Percentiles rank a stretch among this genome's conserved stretches.
These are phyloP conservation scores for Coniochaeta sp. DNA, from an alignment of 2,329 filamentous ascomycete genomes.

Conservation along the genomic window DNA sequence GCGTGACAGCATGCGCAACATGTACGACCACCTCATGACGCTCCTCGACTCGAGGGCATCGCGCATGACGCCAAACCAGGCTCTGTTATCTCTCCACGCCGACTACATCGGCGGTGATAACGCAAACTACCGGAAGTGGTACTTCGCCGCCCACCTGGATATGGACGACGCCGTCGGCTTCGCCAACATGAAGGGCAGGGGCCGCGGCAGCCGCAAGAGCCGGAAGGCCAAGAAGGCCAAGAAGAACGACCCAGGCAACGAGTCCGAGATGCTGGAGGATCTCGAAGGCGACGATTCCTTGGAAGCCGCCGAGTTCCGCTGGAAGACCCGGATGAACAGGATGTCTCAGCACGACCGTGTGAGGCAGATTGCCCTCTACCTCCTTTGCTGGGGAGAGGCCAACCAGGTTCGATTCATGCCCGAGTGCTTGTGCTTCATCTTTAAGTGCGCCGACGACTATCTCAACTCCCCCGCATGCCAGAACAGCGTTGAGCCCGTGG, in stretches of 20 bases:
- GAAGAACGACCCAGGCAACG: slow-evolving; percentile 59
- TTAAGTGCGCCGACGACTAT: slow-evolving; percentile 98
- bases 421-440: slow-evolving; percentile 94
- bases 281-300: slow-evolving; percentile 94
- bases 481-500: slow-evolving; percentile 81
- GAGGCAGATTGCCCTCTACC: slow-evolving; percentile 83
- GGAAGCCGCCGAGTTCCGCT: slow-evolving; percentile 93
- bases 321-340: slow-evolving; percentile 98
- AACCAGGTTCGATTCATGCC: slow-evolving; percentile 99
- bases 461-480: slow-evolving; percentile 92
- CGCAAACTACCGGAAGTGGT: slow-evolving; percentile 98
- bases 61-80: slow-evolving; percentile 98
- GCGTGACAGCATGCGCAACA: slow-evolving; percentile 98
- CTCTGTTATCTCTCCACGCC: slow-evolving; percentile 86
- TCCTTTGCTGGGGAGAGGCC: slow-evolving; percentile 96
- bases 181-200: slow-evolving; percentile 85
- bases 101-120: slow-evolving; percentile 99
- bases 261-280: slow-evolving; percentile 75
- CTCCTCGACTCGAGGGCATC: slow-evolving; percentile 91
- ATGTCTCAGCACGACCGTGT: slow-evolving; percentile 98
- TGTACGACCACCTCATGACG: slow-evolving; percentile 99
- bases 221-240: slow-evolving; percentile 79
- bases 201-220: slow-evolving; percentile 65
- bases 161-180: slow-evolving; percentile 94
- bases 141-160: slow-evolving; percentile 95